Percentiles rank a stretch among this genome's conserved stretches.
phyloP scores from a whole-genome alignment of 768 basidiomycete species.

The Lactifluus volemus region DNA sequence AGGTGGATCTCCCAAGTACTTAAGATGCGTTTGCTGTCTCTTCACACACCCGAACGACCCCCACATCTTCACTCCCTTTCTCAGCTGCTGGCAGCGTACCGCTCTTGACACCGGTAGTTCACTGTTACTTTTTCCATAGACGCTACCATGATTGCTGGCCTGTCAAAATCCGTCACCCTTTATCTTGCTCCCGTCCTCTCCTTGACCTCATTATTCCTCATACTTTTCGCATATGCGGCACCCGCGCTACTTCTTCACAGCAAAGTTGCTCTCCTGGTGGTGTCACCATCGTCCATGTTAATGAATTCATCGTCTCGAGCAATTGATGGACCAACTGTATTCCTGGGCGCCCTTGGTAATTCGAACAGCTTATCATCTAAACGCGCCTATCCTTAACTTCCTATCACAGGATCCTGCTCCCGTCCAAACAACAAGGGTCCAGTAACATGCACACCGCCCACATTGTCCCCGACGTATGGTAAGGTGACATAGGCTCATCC shows the following conservation, averaged over 20 bases:
- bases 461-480: conserved; percentile 58
- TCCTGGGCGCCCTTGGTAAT: conserved; percentile 60
- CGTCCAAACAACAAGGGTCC: conserved; percentile 38
- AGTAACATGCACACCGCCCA: conserved; percentile 48
- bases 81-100: conserved; percentile 17
- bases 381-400: not conserved
- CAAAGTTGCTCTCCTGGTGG: conserved; percentile 55
- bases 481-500: conserved; percentile 20
- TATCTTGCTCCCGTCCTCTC: conserved; percentile 61
- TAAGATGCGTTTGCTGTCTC: not conserved
- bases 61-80: not conserved
- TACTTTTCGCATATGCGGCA: conserved; percentile 60
- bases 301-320: conserved; percentile 25
- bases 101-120: conserved; percentile 14
- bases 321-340: conserved; percentile 60
- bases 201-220: conserved; percentile 56
- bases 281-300: conserved; percentile 45
- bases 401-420: conserved; percentile 55
- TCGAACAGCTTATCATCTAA: not conserved
- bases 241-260: conserved; percentile 51
- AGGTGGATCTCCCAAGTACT: not conserved
- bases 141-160: conserved; percentile 56
- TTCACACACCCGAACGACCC: not conserved
- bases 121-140: conserved; percentile 15
- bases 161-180: conserved; percentile 59